Conservation (phyloP, 768 basidiomycete genomes). For the Tricholoma terreum region DNA sequence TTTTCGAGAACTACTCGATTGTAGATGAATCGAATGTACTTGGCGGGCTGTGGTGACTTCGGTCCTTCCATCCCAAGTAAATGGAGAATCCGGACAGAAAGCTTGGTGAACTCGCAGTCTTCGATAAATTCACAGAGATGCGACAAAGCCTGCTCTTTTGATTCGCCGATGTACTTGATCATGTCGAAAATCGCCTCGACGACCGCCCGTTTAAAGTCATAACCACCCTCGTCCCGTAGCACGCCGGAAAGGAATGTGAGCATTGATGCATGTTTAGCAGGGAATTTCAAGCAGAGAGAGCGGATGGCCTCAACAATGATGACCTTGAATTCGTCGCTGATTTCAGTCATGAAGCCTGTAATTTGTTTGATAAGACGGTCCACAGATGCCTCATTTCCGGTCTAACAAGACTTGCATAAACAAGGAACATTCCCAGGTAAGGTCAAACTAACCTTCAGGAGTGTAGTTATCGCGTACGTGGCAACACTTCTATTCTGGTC, state of each 20-base stretch:
- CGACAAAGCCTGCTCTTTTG: slow-evolving; percentile 95
- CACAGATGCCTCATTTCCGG: slow-evolving; percentile 97
- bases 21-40: slow-evolving; percentile 99
- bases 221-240: slow-evolving; percentile 96
- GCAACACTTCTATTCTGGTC: slow-evolving; percentile 95
- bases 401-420: slow-evolving; percentile 44
- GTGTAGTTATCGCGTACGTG: slow-evolving; percentile 96
- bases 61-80: slow-evolving; percentile 95
- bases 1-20: slow-evolving; percentile 99
- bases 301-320: slow-evolving; percentile 99
- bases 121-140: slow-evolving; percentile 99
- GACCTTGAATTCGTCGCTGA: slow-evolving; percentile 99
- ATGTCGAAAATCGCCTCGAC: slow-evolving; percentile 99
- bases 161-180: slow-evolving; percentile 96
- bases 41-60: slow-evolving; percentile 92
- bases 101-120: slow-evolving; percentile 99
- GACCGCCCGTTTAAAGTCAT: slow-evolving; percentile 98
- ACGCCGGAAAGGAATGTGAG: slow-evolving; percentile 96
- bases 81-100: slow-evolving; percentile 95
- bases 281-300: slow-evolving; percentile 98
- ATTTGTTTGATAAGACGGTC: slow-evolving; percentile 99
- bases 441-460: slow-evolving; percentile 71
- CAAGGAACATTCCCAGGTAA: neutral
- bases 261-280: slow-evolving; percentile 95
- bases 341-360: slow-evolving; percentile 97